Evolutionary conservation across 1,284 basidiomycete genomes (phyloP).

Genomic region (Afroboletus lepidellus): DNA sequence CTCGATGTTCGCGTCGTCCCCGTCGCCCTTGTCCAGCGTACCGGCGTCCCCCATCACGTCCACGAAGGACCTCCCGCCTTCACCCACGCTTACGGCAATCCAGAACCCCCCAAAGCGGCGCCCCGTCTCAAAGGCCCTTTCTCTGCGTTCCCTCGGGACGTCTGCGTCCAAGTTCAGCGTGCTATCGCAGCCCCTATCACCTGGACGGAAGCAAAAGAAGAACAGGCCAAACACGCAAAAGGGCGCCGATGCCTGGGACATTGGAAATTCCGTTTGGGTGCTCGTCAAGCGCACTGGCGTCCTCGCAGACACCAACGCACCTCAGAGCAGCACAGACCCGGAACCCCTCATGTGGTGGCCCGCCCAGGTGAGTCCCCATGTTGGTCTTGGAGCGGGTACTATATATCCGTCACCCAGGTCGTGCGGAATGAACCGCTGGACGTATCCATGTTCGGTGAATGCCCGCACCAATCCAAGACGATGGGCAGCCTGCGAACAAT

Average conservation of each 20-base stretch:
- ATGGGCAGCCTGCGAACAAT: constrained; percentile 29
- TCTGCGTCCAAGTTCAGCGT: constrained; percentile 11
- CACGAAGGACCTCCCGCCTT: constrained; percentile 11
- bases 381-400: background rate
- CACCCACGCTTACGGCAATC: background rate
- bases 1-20: constrained; percentile 16
- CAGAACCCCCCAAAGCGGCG: constrained; percentile 6
- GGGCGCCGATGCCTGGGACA: constrained; percentile 19
- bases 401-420: constrained; percentile 20
- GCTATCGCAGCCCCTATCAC: constrained; percentile 22
- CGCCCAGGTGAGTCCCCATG: constrained; percentile 38
- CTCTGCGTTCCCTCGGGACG: constrained; percentile 12
- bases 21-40: constrained; percentile 30
- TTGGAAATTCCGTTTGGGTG: constrained; percentile 43
- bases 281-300: constrained; percentile 38
- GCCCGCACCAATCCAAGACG: constrained; percentile 26
- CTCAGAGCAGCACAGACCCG: constrained; percentile 6
- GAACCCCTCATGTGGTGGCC: constrained; percentile 51
- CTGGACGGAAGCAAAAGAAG: constrained; percentile 23
- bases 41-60: constrained; percentile 18
- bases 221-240: constrained; percentile 3
- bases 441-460: constrained; percentile 32
- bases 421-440: constrained; percentile 31
- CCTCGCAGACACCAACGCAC: constrained; percentile 25
- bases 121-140: constrained; percentile 10